Percentiles rank a stretch among this genome's conserved stretches.
Conservation (phyloP, 176 grass and related monocot genomes). For the Hordeum marinum region DNA sequence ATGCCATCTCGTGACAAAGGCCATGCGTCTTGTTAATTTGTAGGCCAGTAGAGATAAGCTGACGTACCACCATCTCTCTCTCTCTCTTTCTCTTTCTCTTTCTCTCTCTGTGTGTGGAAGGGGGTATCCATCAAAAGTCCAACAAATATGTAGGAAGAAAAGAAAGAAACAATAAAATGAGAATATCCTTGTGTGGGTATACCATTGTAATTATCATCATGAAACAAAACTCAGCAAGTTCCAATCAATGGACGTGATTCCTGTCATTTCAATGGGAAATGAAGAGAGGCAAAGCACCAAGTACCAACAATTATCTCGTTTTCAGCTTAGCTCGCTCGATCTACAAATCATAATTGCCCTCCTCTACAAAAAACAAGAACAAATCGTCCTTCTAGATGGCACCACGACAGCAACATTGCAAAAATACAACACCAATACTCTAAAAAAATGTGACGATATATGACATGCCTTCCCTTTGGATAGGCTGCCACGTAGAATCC, state of each 20-base stretch:
- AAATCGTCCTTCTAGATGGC: background rate
- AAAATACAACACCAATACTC: background rate
- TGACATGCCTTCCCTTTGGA: background rate
- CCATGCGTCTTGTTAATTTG: background rate
- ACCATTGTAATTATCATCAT: background rate
- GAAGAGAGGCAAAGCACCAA: background rate
- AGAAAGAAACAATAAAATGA: background rate
- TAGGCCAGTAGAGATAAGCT: no score
- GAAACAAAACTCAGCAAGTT: background rate
- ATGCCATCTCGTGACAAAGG: background rate
- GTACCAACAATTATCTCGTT: background rate
- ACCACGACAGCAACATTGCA: slow-evolving; percentile 25
- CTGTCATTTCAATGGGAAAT: background rate
- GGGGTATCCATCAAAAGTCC: no score
- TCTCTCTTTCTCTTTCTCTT: no score
- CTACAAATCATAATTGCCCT: slow-evolving; percentile 3
- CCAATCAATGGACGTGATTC: background rate
- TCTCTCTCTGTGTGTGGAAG: no score
- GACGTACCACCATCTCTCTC: no score
- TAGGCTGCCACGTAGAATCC: no score
- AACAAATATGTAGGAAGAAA: background rate
- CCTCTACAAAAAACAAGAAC: background rate
- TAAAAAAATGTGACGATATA: background rate
- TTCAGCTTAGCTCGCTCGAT: background rate
- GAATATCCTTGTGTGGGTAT: background rate